Percentiles rank a stretch among this genome's conserved stretches.
Evolutionary conservation across 345 rosid species (phyloP).

Genomic region (Linum trigynum): DNA sequence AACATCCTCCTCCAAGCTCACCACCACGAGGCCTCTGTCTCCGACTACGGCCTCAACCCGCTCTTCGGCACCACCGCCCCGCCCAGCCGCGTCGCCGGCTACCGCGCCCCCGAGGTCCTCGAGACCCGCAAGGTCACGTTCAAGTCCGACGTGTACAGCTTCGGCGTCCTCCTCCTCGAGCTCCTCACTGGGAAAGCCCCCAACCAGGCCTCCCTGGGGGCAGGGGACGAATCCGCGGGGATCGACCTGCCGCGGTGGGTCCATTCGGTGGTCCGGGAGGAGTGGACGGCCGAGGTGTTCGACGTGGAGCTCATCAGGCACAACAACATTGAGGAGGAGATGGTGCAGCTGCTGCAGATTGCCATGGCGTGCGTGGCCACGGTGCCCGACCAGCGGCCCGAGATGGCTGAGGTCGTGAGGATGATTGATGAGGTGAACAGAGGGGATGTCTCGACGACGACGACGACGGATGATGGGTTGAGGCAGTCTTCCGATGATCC

Average conservation of each 20-base stretch:
- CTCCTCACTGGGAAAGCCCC: slow-evolving; percentile 89
- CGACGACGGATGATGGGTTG: slow-evolving; percentile 55
- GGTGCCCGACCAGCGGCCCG: slow-evolving; percentile 86
- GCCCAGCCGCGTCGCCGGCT: slow-evolving; percentile 70
- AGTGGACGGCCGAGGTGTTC: slow-evolving; percentile 97
- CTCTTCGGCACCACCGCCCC: slow-evolving; percentile 53
- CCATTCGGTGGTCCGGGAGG: slow-evolving; percentile 91
- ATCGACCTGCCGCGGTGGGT: slow-evolving; percentile 97
- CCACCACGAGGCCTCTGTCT: slow-evolving; percentile 34
- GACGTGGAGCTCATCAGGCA: slow-evolving; percentile 88
- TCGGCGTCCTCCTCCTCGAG: slow-evolving; percentile 78
- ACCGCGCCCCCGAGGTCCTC: slow-evolving; percentile 81
- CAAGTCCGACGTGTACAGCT: slow-evolving; percentile 94
- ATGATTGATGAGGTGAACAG: slow-evolving; percentile 91
- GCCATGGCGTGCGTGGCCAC: slow-evolving; percentile 88
- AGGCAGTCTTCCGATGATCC: slow-evolving; percentile 96
- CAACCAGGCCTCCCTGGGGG: slow-evolving; percentile 63
- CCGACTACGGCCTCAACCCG: slow-evolving; percentile 84
- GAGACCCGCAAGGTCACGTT: slow-evolving; percentile 68
- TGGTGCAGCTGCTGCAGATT: slow-evolving; percentile 91
- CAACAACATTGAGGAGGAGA: slow-evolving; percentile 90
- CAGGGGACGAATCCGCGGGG: slow-evolving; percentile 64
- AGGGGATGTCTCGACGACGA: slow-evolving; percentile 21
- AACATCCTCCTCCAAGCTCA: slow-evolving; percentile 71
- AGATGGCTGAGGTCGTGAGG: slow-evolving; percentile 68